Percentiles rank a stretch among this genome's conserved stretches.
Conservation (phyloP, 306 rosid species). For the Sindora glabra region DNA sequence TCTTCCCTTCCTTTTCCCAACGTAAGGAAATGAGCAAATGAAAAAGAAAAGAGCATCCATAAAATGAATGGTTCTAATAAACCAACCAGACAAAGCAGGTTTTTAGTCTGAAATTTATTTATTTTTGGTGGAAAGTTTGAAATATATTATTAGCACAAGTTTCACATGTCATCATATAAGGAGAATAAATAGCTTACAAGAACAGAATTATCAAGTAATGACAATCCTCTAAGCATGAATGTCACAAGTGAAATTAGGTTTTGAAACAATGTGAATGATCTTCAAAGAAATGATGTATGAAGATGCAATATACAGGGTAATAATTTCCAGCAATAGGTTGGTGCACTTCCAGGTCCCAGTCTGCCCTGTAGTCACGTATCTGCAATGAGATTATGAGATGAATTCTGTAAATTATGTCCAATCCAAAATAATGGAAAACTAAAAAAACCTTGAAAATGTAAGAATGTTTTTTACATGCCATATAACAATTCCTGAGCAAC, state of each 20-base stretch:
- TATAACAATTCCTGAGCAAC: background rate
- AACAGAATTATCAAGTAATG: constrained; percentile 1
- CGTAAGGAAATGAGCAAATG: constrained; percentile 1
- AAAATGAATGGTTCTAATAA: background rate
- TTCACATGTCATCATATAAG: background rate
- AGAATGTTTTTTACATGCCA: background rate
- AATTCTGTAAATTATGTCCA: constrained; percentile 3
- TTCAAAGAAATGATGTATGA: background rate
- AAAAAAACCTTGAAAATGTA: background rate
- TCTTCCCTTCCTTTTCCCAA: background rate
- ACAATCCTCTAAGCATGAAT: constrained; percentile 1
- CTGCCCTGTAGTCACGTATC: constrained; percentile 70
- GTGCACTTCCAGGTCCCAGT: constrained; percentile 78
- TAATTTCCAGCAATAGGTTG: constrained; percentile 91
- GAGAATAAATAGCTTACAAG: background rate
- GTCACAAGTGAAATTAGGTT: background rate
- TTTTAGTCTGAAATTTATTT: background rate
- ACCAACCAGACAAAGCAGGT: background rate
- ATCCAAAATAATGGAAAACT: background rate
- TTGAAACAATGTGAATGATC: background rate
- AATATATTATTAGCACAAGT: background rate
- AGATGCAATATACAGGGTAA: constrained; percentile 61
- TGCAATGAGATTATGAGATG: constrained; percentile 26
- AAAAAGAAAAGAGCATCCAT: background rate
- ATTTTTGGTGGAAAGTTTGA: too few species aligned